Evolutionary conservation across 1,284 basidiomycete species (phyloP), one percentile per base, ranked within the genome.

Genomic region (Ganoderma multipileum): DNA sequence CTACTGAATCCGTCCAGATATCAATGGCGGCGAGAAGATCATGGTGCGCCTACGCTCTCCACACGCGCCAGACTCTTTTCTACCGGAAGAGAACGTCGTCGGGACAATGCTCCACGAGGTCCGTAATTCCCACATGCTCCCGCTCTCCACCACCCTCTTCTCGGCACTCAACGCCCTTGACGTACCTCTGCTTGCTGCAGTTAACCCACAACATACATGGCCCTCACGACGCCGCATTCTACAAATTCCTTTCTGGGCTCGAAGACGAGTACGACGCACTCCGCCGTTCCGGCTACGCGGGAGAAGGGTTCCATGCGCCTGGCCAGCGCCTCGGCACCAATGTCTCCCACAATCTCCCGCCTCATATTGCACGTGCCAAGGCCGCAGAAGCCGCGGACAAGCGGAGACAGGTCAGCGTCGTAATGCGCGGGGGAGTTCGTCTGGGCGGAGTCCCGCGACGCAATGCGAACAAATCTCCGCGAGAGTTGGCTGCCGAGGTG

Each of bases 21-120:
- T 93, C 26, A 94, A 95, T 73, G 81, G 80, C 12, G 95, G 95
- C 0, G 81, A 92, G 75, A 89, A 94, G 80, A 96, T 97, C 66
- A 85, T 94, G 28, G 78, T 97, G 16, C 87, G 95, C 36, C 82
- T 97, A 20, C 86, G 95, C 20, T 94, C 91, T 12, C 83, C 90
- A 3, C 84, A 86, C 69, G 84, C 86, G n/a, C 86, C 89, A 0
- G 86, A 89, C 75, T 88, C 89, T 0, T 96, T 97, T 76, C 87
- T 89, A 68, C 89, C 92, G 14, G 87, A 92, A 74, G 92, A 94
- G 65, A 87, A 92, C 52, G 83, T 95, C 6, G 84, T 93, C 20
- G 84, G 86, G 63, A 91, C 91, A 1, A 95, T 97, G 94, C 84
- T 97, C 8, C 95, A 97, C 75, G 95, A 97, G 84, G 94, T 91